Percentiles rank a stretch among this genome's conserved stretches.
phyloP scores from a whole-genome alignment of 805 yeast species.

The Saturnispora besseyi region DNA sequence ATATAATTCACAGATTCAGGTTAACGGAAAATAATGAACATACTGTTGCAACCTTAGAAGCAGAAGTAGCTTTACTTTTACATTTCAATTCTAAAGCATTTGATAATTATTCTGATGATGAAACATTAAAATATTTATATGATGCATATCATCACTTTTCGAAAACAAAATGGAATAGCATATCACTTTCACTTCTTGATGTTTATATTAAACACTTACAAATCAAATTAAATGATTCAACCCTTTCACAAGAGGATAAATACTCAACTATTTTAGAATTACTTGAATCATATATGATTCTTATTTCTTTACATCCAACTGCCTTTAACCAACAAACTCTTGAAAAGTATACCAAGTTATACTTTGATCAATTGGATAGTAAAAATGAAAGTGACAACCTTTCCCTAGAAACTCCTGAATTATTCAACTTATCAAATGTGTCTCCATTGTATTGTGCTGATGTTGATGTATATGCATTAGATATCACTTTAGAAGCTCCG shows the following conservation, averaged over 20 bases:
- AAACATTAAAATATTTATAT: slow-evolving; percentile 56
- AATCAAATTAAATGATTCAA: slow-evolving; percentile 21
- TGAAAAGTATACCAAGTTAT: neutral
- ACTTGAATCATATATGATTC: slow-evolving; percentile 19
- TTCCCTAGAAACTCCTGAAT: neutral
- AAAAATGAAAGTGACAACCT: neutral
- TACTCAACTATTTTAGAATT: slow-evolving; percentile 30
- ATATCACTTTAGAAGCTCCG: slow-evolving; percentile 26
- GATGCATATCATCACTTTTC: slow-evolving; percentile 63
- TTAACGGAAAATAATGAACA: slow-evolving; percentile 44
- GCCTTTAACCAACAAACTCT: slow-evolving; percentile 2
- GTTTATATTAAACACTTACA: slow-evolving; percentile 63
- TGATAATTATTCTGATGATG: slow-evolving; percentile 23
- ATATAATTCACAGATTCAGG: slow-evolving; percentile 44
- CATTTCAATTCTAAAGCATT: slow-evolving; percentile 36
- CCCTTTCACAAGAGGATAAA: slow-evolving; percentile 12
- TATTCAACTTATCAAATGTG: neutral
- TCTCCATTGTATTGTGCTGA: slow-evolving; percentile 27
- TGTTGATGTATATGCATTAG: slow-evolving; percentile 32
- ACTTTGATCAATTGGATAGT: neutral
- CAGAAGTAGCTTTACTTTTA: slow-evolving; percentile 63
- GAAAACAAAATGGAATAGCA: slow-evolving; percentile 62
- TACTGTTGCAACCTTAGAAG: slow-evolving; percentile 62
- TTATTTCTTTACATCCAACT: slow-evolving; percentile 2
- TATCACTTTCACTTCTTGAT: slow-evolving; percentile 58